Evolutionary conservation across 78 protist species (phyloP).

Genomic region (Guillardia theta): DNA sequence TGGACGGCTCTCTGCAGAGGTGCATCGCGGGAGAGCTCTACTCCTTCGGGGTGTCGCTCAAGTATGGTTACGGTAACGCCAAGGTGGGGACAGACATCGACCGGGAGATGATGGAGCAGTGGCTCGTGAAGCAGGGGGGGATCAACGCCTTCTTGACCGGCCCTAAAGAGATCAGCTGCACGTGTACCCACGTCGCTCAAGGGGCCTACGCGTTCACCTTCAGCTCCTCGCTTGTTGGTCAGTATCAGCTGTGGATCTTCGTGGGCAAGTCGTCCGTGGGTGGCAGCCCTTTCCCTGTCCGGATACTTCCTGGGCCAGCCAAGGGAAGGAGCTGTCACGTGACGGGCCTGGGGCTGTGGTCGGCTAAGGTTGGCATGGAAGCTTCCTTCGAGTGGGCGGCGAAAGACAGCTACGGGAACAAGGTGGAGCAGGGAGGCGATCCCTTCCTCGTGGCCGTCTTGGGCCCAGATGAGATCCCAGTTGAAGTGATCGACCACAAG

Average conservation of each 20-base stretch:
- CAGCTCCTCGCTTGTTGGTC: background rate
- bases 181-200: background rate
- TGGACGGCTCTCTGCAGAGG: background rate
- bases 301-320: background rate
- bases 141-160: background rate
- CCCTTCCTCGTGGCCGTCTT: background rate
- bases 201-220: background rate
- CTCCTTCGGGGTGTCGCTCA: background rate
- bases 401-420: background rate
- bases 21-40: background rate
- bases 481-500: background rate
- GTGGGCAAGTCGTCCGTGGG: background rate
- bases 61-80: background rate
- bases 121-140: background rate
- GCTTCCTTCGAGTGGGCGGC: background rate
- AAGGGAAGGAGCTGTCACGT: background rate
- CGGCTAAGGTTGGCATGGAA: background rate
- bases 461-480: background rate
- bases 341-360: background rate
- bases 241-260: background rate
- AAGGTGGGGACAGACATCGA: background rate
- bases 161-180: background rate
- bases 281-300: background rate
- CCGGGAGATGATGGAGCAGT: background rate
- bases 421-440: background rate